These are phyloP conservation scores for Saturnispora bothae DNA, from an alignment of 805 yeast genomes.

Conservation along the genomic window DNA sequence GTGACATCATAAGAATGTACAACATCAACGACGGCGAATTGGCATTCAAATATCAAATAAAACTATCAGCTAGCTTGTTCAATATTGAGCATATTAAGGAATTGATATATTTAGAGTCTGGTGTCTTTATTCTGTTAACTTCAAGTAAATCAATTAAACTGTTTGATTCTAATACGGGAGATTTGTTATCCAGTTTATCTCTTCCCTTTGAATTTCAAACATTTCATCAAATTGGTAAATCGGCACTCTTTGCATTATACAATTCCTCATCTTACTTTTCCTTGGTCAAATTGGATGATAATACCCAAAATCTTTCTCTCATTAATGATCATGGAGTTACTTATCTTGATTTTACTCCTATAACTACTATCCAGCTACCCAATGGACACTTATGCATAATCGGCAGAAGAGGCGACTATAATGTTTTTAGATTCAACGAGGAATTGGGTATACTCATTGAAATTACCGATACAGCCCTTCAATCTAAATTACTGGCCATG, in stretches of 20 bases:
- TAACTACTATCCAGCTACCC: constrained; percentile 15
- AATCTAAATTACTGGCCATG: constrained; percentile 1
- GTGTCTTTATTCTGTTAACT: neutral
- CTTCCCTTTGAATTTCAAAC: constrained; percentile 3
- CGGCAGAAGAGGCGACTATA: constrained; percentile 15
- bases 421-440: constrained; percentile 14
- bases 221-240: constrained; percentile 3
- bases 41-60: neutral
- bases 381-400: constrained; percentile 16
- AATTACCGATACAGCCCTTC: constrained; percentile 2
- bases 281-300: constrained; percentile 1
- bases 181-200: neutral
- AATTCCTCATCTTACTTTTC: constrained; percentile 3
- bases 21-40: neutral
- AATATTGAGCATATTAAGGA: neutral
- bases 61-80: neutral
- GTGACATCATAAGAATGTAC: constrained; percentile 1
- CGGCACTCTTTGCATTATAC: constrained; percentile 5
- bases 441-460: constrained; percentile 2
- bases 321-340: constrained; percentile 8
- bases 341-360: constrained; percentile 19
- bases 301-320: neutral
- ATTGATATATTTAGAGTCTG: neutral
- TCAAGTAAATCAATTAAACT: constrained; percentile 1
- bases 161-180: constrained; percentile 6